Percentiles rank a stretch among this genome's conserved stretches.
Evolutionary conservation across 2,329 filamentous ascomycete genomes (phyloP).

Genomic region (Fusarium graminum): DNA sequence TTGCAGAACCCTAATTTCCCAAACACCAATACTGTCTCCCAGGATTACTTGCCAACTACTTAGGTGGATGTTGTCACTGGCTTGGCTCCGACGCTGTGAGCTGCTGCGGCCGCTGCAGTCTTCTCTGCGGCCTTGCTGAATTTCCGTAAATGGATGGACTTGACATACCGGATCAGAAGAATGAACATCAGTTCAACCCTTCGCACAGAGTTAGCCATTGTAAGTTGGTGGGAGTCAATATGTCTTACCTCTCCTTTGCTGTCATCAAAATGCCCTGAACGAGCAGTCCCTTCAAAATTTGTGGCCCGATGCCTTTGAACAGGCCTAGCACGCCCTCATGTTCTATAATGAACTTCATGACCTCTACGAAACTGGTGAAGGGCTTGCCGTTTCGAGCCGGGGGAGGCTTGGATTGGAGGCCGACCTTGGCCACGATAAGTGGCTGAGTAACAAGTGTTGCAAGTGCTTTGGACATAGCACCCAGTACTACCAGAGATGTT

Average conservation of each 20-base stretch:
- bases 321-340: constrained; percentile 86
- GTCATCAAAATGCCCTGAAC: constrained; percentile 99
- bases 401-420: constrained; percentile 92
- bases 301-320: constrained; percentile 96
- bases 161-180: constrained; percentile 84
- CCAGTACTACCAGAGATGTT: constrained; percentile 73
- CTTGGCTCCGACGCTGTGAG: constrained; percentile 60
- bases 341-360: constrained; percentile 93
- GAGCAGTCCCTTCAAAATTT: constrained; percentile 90
- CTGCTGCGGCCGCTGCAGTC: constrained; percentile 63
- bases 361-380: constrained; percentile 93
- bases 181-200: constrained; percentile 92
- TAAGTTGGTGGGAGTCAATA: neutral
- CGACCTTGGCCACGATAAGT: constrained; percentile 97
- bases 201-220: constrained; percentile 35
- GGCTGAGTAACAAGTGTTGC: constrained; percentile 95
- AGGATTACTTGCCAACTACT: constrained; percentile 16
- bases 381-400: constrained; percentile 86
- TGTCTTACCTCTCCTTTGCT: constrained; percentile 89
- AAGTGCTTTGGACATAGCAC: constrained; percentile 90
- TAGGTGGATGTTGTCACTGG: constrained; percentile 46
- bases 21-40: constrained; percentile 32
- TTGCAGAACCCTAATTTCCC: constrained; percentile 15
- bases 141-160: constrained; percentile 76
- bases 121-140: constrained; percentile 75